Percentiles rank a stretch among this genome's conserved stretches.
Conservation (phyloP, 768 basidiomycete species). For the Amanita exitialis region DNA sequence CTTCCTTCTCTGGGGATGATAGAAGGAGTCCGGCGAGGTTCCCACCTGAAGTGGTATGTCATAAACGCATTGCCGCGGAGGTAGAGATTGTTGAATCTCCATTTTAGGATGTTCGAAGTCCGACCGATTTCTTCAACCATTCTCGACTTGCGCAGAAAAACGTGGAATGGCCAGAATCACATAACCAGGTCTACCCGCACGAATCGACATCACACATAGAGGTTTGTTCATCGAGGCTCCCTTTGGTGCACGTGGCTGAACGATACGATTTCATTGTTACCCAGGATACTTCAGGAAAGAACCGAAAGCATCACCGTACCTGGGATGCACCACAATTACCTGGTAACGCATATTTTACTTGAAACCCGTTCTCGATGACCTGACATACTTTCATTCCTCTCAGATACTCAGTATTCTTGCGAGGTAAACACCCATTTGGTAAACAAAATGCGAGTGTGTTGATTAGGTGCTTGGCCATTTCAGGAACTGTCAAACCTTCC, state of each 20-base stretch:
- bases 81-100: neutral
- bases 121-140: constrained; percentile 30
- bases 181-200: constrained; percentile 32
- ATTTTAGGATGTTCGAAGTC: constrained; percentile 26
- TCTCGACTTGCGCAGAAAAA: constrained; percentile 30
- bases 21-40: constrained; percentile 34
- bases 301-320: constrained; percentile 52
- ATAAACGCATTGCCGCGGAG: constrained; percentile 6
- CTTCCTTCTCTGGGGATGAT: constrained; percentile 41
- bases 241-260: neutral
- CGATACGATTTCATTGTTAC: constrained; percentile 3
- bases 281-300: constrained; percentile 18
- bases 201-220: constrained; percentile 35
- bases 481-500: constrained; percentile 45
- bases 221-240: constrained; percentile 17
- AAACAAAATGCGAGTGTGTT: neutral
- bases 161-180: constrained; percentile 37
- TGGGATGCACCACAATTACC: constrained; percentile 46
- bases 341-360: constrained; percentile 18
- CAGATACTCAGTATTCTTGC: constrained; percentile 35
- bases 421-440: constrained; percentile 25
- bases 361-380: neutral
- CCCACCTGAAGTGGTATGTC: constrained; percentile 27
- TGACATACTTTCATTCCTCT: constrained; percentile 3
- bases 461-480: constrained; percentile 13